Evolutionary conservation across 202 grass and related monocot genomes (phyloP).

Genomic region (Schoenoplectus triqueter): DNA sequence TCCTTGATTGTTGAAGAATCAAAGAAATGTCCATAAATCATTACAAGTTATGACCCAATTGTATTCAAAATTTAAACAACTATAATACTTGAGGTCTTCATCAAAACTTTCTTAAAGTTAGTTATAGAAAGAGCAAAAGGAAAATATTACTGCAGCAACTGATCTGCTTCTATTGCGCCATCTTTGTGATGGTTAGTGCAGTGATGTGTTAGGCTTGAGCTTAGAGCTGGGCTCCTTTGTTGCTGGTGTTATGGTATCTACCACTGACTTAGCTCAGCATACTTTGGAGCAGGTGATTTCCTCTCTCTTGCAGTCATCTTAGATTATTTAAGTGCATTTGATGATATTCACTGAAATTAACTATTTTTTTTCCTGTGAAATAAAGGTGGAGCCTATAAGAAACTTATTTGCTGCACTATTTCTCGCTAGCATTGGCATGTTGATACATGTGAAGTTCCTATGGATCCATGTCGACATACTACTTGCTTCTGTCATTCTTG

Average conservation of each 20-base stretch:
- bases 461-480: constrained; percentile 98
- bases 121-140: background rate
- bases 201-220: constrained; percentile 94
- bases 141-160: constrained; percentile 18
- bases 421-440: constrained; percentile 97
- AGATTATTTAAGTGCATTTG: background rate
- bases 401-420: constrained; percentile 99
- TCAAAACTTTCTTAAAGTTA: background rate
- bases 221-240: constrained; percentile 98
- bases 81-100: background rate
- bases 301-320: constrained; percentile 24
- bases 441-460: constrained; percentile 95
- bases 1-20: background rate
- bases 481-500: constrained; percentile 92
- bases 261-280: constrained; percentile 96
- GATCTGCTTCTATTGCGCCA: constrained; percentile 21
- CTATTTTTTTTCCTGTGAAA: constrained; percentile 35
- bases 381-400: constrained; percentile 86
- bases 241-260: constrained; percentile 97
- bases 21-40: constrained; percentile 18
- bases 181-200: constrained; percentile 74
- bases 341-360: constrained; percentile 26
- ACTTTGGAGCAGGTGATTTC: constrained; percentile 86
- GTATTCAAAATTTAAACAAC: constrained; percentile 9
- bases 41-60: background rate